phyloP scores from a whole-genome alignment of 768 basidiomycete species.

The Dentipellis sp. region DNA sequence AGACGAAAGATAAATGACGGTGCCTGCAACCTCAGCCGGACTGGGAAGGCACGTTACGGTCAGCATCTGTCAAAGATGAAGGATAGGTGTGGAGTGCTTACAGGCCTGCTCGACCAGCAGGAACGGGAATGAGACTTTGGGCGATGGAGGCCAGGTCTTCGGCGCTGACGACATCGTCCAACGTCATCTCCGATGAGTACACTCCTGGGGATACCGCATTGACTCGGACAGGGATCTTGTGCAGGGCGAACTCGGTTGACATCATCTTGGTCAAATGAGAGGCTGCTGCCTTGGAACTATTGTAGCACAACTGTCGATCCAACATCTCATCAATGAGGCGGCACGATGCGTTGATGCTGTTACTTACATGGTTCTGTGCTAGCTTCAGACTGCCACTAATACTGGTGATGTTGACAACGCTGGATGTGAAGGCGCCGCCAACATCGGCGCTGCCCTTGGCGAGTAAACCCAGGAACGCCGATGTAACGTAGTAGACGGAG shows the following conservation, averaged over 20 bases:
- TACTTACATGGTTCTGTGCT: conserved; percentile 68
- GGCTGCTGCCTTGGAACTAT: conserved; percentile 71
- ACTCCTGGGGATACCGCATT: conserved; percentile 69
- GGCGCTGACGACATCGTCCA: conserved; percentile 35
- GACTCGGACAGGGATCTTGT: conserved; percentile 59
- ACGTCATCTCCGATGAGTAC: conserved; percentile 71
- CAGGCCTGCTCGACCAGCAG: conserved; percentile 56
- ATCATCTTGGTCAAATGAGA: conserved; percentile 72
- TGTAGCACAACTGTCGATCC: conserved; percentile 62
- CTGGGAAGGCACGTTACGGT: conserved; percentile 24
- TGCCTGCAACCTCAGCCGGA: conserved; percentile 67
- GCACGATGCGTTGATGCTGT: background rate
- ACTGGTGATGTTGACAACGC: conserved; percentile 70
- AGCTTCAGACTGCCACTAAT: conserved; percentile 65
- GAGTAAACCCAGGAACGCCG: conserved; percentile 67
- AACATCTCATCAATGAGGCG: background rate
- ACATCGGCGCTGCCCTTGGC: conserved; percentile 60
- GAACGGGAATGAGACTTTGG: conserved; percentile 52
- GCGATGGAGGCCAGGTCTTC: conserved; percentile 43
- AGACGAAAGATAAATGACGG: conserved; percentile 67
- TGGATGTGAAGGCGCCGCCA: conserved; percentile 43
- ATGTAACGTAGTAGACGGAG: conserved; percentile 70
- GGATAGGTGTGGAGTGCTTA: conserved; percentile 27
- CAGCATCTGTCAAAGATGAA: background rate
- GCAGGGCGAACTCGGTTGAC: conserved; percentile 65